Percentiles rank a stretch among this genome's conserved stretches.
phyloP scores from a whole-genome alignment of 2,329 filamentous ascomycete species.

The Aspergillus quadricinctus region DNA sequence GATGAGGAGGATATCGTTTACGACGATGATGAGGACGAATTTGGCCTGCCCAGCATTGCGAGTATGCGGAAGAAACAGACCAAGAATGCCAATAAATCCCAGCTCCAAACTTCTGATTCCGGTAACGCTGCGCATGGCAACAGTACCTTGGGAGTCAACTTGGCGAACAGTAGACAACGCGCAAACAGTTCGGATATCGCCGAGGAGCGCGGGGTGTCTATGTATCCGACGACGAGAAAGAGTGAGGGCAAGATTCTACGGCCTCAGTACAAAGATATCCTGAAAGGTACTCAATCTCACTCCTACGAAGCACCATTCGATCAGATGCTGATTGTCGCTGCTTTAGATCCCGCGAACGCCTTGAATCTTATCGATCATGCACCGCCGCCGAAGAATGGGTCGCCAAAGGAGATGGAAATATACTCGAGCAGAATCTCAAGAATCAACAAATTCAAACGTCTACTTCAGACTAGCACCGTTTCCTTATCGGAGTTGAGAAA shows the following conservation, averaged over 20 bases:
- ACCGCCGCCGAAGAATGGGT: slow-evolving; percentile 65
- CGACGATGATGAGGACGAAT: slow-evolving; percentile 90
- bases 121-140: slow-evolving; percentile 27
- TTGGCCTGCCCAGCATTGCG: slow-evolving; percentile 86
- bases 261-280: slow-evolving; percentile 95
- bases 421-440: slow-evolving; percentile 83
- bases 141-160: slow-evolving; percentile 24
- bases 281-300: slow-evolving; percentile 54
- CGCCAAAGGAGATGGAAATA: slow-evolving; percentile 77
- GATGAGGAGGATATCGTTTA: slow-evolving; percentile 69
- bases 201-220: slow-evolving; percentile 75
- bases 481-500: slow-evolving; percentile 77
- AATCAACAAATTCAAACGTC: slow-evolving; percentile 98
- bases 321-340: background rate
- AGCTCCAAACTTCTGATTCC: slow-evolving; percentile 43
- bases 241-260: slow-evolving; percentile 91
- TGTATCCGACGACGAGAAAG: slow-evolving; percentile 84
- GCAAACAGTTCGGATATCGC: slow-evolving; percentile 92
- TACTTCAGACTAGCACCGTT: slow-evolving; percentile 88
- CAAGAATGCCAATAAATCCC: slow-evolving; percentile 33
- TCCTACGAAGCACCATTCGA: background rate
- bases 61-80: slow-evolving; percentile 75
- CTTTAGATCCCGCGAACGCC: slow-evolving; percentile 75
- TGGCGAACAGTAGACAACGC: slow-evolving; percentile 54
- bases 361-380: slow-evolving; percentile 91